These are phyloP conservation scores for Mucor mucedo DNA, from an alignment of 371 early-diverging fungal species.

Conservation along the genomic window DNA sequence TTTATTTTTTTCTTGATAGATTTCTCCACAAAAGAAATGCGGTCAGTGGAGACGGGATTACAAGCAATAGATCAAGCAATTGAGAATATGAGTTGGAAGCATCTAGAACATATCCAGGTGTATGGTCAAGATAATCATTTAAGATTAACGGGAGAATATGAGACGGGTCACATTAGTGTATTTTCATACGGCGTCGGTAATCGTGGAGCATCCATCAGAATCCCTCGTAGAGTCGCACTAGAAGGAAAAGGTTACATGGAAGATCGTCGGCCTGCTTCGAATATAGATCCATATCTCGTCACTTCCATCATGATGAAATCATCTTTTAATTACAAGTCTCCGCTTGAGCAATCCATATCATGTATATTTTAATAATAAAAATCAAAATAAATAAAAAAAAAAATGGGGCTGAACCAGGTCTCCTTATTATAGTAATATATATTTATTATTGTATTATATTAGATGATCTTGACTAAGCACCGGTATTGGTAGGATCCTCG, in stretches of 20 bases:
- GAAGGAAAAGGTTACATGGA: constrained; percentile 56
- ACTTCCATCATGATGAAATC: constrained; percentile 52
- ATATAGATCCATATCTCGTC: constrained; percentile 59
- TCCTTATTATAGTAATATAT: not conserved
- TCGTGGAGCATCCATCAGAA: constrained; percentile 59
- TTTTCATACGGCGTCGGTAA: constrained; percentile 57
- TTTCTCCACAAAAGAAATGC: constrained; percentile 57
- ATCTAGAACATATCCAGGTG: constrained; percentile 54
- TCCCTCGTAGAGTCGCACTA: constrained; percentile 50
- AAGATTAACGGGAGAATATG: constrained; percentile 54
- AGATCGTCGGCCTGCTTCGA: constrained; percentile 59
- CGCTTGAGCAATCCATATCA: not conserved
- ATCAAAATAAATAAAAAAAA: constrained; percentile 4
- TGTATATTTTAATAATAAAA: not conserved
- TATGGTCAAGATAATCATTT: constrained; percentile 59
- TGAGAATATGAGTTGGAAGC: constrained; percentile 47
- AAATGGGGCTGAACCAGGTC: not conserved
- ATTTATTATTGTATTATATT: not conserved
- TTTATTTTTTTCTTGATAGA: constrained; percentile 18
- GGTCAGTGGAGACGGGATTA: constrained; percentile 48
- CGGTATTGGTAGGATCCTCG: constrained; percentile 38
- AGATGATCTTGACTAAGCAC: constrained; percentile 21
- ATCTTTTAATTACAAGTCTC: constrained; percentile 28
- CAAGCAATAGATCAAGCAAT: constrained; percentile 53
- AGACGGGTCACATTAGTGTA: constrained; percentile 56